Base-by-base conservation (phyloP, 345 rosid genomes). In the Lepidium didymum region DNA sequence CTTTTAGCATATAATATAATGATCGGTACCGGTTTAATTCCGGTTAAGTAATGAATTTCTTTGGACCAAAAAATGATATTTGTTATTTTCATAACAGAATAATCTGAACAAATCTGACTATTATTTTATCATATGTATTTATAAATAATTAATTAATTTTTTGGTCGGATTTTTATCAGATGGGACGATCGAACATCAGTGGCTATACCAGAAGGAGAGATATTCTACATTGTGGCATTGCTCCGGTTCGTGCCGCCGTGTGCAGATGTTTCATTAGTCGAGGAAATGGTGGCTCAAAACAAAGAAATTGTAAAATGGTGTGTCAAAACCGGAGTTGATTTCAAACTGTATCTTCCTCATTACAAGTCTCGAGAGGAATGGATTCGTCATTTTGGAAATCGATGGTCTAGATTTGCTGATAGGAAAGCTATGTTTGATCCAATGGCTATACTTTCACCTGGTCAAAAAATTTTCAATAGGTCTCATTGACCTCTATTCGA, bases 211-310 rank as follows among this genome's bases (percentile, higher is more conserved):
- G 82, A 77, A 4, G 95, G 90, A n/a, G 96, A 87, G 29, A 72
- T 91, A 13, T 93, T 93, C 82, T 93, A 93, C 75, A 71, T 91
- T 2, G 92, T 91, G 64, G 98, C 96, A 21, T 74, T 93, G 77
- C 94, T 93, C 35, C 80, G 97, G 44, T 91, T 83, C 56, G 72
- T 80, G 49, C 75, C 51, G 11, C 83, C 85, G 7, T 60, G 50
- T 46, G 76, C 81, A 0, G 64, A 79, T 1, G 79, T 76, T 6
- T 70, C 79, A 3, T 35, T 79, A 13, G 83, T 80, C 0, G 84
- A 86, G 13, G 76, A 78, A 62, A 3, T 82, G 85, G 90, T 88
- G 8, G 63, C 72, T 25, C 91, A 88, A 54, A 93, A 93, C 60
- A 77, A 72, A 0, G 89, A 89, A 63, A 87, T 94, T 27, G 65